Evolutionary conservation across 495 filamentous ascomycete genomes (phyloP).

Genomic region (Beverwykella pulmonaria): DNA sequence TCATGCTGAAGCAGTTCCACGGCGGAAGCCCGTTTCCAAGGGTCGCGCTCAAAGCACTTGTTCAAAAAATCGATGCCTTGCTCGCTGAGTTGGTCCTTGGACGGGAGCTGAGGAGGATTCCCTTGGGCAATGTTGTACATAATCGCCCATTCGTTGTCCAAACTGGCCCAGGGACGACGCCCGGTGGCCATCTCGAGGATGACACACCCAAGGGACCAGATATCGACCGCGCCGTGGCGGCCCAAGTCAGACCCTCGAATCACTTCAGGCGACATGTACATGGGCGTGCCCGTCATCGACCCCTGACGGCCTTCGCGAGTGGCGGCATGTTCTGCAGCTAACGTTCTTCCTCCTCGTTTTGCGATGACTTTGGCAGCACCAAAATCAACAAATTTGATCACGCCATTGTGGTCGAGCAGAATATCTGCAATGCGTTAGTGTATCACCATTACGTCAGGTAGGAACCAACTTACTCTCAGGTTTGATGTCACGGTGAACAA

Average conservation of each 20-base stretch:
- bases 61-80: slow-evolving; percentile 85
- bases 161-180: slow-evolving; percentile 89
- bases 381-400: slow-evolving; percentile 99
- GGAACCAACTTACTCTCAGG: slow-evolving; percentile 74
- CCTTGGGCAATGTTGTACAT: slow-evolving; percentile 99
- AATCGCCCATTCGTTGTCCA: slow-evolving; percentile 99
- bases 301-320: slow-evolving; percentile 62
- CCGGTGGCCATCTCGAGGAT: slow-evolving; percentile 98
- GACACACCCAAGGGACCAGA: slow-evolving; percentile 97
- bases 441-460: slow-evolving; percentile 1
- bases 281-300: slow-evolving; percentile 95
- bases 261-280: slow-evolving; percentile 99
- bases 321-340: slow-evolving; percentile 62
- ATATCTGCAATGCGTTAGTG: slow-evolving; percentile 63
- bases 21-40: slow-evolving; percentile 74
- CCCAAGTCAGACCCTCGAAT: slow-evolving; percentile 81
- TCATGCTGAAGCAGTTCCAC: slow-evolving; percentile 92
- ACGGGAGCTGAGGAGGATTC: slow-evolving; percentile 83
- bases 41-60: slow-evolving; percentile 86
- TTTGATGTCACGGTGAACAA: slow-evolving; percentile 97
- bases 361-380: slow-evolving; percentile 97
- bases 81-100: slow-evolving; percentile 78
- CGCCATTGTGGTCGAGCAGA: slow-evolving; percentile 93
- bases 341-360: slow-evolving; percentile 78
- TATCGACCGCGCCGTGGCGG: slow-evolving; percentile 84